phyloP scores from a whole-genome alignment of 257 asterid species.

The Fraxinus excelsior region DNA sequence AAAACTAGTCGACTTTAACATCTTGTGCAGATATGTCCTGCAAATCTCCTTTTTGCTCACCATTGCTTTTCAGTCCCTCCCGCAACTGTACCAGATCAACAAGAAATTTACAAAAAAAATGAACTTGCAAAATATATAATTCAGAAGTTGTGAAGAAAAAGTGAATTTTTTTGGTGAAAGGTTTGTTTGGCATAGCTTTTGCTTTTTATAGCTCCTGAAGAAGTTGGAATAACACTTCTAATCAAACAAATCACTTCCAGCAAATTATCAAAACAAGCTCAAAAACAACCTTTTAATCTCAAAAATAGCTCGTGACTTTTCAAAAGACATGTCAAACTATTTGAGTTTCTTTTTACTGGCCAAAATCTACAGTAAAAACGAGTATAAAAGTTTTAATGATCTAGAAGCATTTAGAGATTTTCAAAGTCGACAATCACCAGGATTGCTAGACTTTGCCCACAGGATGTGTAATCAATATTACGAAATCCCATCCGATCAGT shows the following conservation, averaged over 20 bases:
- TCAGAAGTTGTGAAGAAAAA: not conserved
- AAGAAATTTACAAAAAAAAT: conserved; percentile 1
- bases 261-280: no score
- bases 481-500: not conserved
- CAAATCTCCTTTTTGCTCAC: conserved; percentile 35
- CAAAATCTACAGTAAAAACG: not conserved
- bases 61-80: conserved; percentile 48
- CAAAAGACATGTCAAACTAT: no score
- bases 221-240: no score
- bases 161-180: not conserved
- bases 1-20: conserved; percentile 47
- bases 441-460: not conserved
- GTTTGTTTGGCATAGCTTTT: no score
- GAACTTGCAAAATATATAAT: not conserved
- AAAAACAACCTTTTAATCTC: no score
- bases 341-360: not conserved
- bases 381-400: not conserved
- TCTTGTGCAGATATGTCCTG: conserved; percentile 32
- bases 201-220: no score
- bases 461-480: not conserved
- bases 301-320: no score
- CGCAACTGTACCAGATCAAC: conserved; percentile 44
- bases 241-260: no score
- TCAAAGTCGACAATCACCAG: not conserved
- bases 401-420: not conserved